Base-by-base conservation (phyloP, 441 rosid species). In the California macrophylla region DNA sequence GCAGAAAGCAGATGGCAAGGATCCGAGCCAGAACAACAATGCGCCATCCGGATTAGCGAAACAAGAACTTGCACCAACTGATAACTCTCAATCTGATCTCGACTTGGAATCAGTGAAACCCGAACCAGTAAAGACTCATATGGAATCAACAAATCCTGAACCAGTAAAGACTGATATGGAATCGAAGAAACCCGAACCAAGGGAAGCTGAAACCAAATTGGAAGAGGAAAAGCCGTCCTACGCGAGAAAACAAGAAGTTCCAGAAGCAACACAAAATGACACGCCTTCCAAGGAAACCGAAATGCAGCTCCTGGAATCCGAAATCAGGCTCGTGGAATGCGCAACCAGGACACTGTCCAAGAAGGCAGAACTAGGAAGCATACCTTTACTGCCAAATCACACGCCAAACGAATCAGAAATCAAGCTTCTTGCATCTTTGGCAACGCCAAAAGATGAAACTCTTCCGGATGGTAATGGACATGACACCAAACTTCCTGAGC, bases 391-490 rank as follows among this genome's bases (percentile, higher is more conserved):
- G 1, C 21, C 56, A 16, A 18, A 16, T 3, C 18, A n/a, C 6
- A 4, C 20, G 1, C 56, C 56, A n/a, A 47, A 47, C 21, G 56
- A 47, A 16, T n/a, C 56, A 4, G 56, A 47, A 16, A n/a, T 18
- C 20, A 16, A 47, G 21, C 56, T 47, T 47, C 20, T 47, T 6
- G 73, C 34, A 20, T 4, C 56, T 23, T 58, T 36, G 54, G 71
- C 58, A 24, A 34, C 54, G 23, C 52, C 32, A 18, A 73, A 30
- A 24, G 24, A 64, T 0, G 80, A 66, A 66, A 75, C 66, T 16
- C 52, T 56, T 56, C 20, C 12, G 30, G 30, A 28, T 1, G 2
- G n/a, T 3, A 72, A 25, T 45, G 72, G n/a, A 13, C 13, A 60
- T 0, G 72, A 72, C 26, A 42, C 52, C 0, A 47, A 24, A 21